Evolutionary conservation across 768 basidiomycete genomes (phyloP), one percentile per base, ranked within the genome.

Genomic region (Pleurotus pulmonarius): DNA sequence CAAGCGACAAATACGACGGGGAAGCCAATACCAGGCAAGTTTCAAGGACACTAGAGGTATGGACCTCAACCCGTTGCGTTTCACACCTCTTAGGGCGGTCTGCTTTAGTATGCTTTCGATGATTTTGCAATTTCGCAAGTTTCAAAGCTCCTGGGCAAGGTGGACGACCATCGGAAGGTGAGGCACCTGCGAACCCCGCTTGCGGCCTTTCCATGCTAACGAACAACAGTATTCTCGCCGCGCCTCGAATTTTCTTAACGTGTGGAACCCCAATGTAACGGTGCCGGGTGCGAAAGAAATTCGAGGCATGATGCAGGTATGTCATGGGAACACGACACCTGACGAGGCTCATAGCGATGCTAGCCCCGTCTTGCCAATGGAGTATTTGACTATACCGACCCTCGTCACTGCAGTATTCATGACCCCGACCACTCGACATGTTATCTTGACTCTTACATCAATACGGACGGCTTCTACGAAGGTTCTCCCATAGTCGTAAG

Each of bases 121-220:
- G 85, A 87, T 59, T 87, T 87, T 60, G 67, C 80, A 0, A 81
- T 87, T 48, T 81, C 83, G 1, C 85, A 86, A 70, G 85, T 85
- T 1, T 79, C 85, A 0, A 83, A 80, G 58, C 56, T 75, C 4
- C 68, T 87, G 4, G 80, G 79, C 16, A 80, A 78, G 51, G 68
- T 69, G 0, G 69, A 67, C 5, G 85, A 86, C 63, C 75, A 70
- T 9, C 61, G 65, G 34, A 86, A 86, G 75, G 84, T 83, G 59
- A 1, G 29, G 7, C n/a, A 34, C 34, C 34, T 25, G 9, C 13
- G 2, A 13, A 18, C 49, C 25, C 43, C 24, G 26, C 34, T 6
- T 39, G 26, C 34, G 47, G 41, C 11, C 39, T 24, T 37, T 34
- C 18, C 6, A 18, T 5, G 12, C 40, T 8, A 22, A n/a, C 8